Conservation (phyloP, 805 yeast genomes). For the Komagataella pseudopastoris region DNA sequence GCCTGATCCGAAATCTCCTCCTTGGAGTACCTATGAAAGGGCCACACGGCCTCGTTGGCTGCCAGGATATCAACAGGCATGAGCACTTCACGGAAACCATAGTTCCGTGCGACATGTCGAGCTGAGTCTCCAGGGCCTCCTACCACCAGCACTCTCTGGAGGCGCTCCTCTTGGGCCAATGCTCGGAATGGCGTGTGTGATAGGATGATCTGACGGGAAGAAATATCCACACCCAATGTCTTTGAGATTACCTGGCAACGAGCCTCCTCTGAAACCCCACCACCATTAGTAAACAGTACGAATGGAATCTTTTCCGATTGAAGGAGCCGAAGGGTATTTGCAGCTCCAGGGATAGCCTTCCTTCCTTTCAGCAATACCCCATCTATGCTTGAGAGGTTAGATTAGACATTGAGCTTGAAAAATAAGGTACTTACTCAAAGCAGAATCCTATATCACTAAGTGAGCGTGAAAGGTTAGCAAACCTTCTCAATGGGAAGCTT, state of each 20-base stretch:
- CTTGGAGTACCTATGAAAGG: slow-evolving; percentile 44
- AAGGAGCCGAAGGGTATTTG: slow-evolving; percentile 32
- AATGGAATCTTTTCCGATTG: slow-evolving; percentile 51
- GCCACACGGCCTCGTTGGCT: slow-evolving; percentile 47
- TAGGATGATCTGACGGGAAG: slow-evolving; percentile 59
- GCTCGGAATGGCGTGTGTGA: slow-evolving; percentile 79
- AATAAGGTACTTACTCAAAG: slow-evolving; percentile 13
- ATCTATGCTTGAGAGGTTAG: slow-evolving; percentile 44
- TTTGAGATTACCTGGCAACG: slow-evolving; percentile 40
- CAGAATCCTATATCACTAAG: slow-evolving; percentile 16
- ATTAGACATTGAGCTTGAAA: slow-evolving; percentile 7
- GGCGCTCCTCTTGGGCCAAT: slow-evolving; percentile 29
- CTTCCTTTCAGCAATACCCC: slow-evolving; percentile 78
- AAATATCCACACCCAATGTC: slow-evolving; percentile 26
- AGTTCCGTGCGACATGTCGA: slow-evolving; percentile 56
- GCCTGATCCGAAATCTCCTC: slow-evolving; percentile 32
- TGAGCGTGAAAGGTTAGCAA: neutral
- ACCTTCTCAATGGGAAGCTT: neutral
- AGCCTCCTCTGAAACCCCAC: slow-evolving; percentile 59
- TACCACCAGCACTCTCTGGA: slow-evolving; percentile 57
- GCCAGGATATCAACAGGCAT: slow-evolving; percentile 60
- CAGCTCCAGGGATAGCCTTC: slow-evolving; percentile 52
- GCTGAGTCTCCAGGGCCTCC: slow-evolving; percentile 70
- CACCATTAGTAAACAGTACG: slow-evolving; percentile 83
- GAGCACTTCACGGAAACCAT: slow-evolving; percentile 69